Percentiles rank a stretch among this genome's conserved stretches.
These are phyloP conservation scores for Solanum peruvianum DNA, from an alignment of 257 asterid genomes.

Conservation along the genomic window DNA sequence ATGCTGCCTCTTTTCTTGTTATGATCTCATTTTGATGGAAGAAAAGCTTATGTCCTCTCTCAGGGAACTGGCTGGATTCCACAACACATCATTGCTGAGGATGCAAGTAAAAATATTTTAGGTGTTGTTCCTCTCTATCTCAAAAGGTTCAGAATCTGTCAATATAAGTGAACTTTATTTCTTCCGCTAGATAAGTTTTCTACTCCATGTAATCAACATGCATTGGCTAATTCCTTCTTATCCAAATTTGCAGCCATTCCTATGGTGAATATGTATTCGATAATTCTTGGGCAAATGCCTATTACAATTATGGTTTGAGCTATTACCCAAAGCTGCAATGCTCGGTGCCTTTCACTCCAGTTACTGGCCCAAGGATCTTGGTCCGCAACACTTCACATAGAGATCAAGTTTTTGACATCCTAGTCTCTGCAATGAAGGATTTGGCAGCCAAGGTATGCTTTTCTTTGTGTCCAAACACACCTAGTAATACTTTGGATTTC, in stretches of 20 bases:
- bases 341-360: constrained; percentile 95
- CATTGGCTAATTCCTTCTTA: constrained; percentile 1
- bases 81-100: constrained; percentile 75
- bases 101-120: constrained; percentile 44
- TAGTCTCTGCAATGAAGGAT: constrained; percentile 80
- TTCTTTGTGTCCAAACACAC: background rate
- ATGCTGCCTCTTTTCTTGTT: background rate
- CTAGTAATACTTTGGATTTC: background rate
- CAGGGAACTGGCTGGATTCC: constrained; percentile 97
- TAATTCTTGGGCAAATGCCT: constrained; percentile 99
- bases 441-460: constrained; percentile 56
- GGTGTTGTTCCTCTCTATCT: constrained; percentile 94
- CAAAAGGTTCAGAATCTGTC: constrained; percentile 50
- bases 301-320: constrained; percentile 67
- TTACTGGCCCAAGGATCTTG: constrained; percentile 88
- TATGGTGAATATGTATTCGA: constrained; percentile 98
- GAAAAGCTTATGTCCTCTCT: constrained; percentile 10
- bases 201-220: background rate
- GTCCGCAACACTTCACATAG: constrained; percentile 54
- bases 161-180: background rate
- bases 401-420: constrained; percentile 72
- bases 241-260: constrained; percentile 71
- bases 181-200: background rate
- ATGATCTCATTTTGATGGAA: constrained; percentile 4
- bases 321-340: constrained; percentile 92